Percentiles rank a stretch among this genome's conserved stretches.
phyloP scores from a whole-genome alignment of 139 green algal genomes.

The Picochlorum sp. region DNA sequence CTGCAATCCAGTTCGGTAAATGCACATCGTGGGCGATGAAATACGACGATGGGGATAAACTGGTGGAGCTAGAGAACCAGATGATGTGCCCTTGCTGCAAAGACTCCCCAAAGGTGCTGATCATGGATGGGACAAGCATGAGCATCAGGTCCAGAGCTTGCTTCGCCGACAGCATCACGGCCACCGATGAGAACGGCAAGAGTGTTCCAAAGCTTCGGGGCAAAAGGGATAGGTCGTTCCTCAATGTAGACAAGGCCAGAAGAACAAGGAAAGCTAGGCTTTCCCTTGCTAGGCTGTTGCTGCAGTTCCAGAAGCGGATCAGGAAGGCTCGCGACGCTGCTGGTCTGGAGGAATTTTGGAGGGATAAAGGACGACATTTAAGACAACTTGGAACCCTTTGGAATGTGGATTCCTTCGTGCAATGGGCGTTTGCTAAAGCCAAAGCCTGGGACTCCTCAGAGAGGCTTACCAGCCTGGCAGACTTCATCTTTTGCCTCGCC shows the following conservation, averaged over 20 bases:
- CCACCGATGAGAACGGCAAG: background rate
- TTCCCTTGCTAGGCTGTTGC: background rate
- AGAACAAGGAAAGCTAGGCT: background rate
- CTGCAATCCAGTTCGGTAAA: background rate
- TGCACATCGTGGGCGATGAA: background rate
- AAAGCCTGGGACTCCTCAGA: background rate
- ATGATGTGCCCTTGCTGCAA: constrained; percentile 2
- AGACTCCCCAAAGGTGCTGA: background rate
- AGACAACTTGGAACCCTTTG: background rate
- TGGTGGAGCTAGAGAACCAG: background rate
- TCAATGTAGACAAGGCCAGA: background rate
- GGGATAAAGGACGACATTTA: background rate
- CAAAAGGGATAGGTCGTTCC: background rate
- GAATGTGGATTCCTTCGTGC: background rate
- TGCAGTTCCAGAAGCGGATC: background rate
- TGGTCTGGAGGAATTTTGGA: background rate
- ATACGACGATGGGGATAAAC: too few species aligned
- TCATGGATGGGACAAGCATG: constrained; percentile 2
- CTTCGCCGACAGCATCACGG: background rate
- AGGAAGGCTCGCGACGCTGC: background rate
- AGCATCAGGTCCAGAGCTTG: background rate
- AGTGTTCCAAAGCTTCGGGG: background rate
- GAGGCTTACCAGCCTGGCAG: background rate
- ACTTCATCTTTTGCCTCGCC: background rate
- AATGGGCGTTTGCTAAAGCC: background rate